Conservation (phyloP, 1,284 basidiomycete species). For the Ustilago esculenta region DNA sequence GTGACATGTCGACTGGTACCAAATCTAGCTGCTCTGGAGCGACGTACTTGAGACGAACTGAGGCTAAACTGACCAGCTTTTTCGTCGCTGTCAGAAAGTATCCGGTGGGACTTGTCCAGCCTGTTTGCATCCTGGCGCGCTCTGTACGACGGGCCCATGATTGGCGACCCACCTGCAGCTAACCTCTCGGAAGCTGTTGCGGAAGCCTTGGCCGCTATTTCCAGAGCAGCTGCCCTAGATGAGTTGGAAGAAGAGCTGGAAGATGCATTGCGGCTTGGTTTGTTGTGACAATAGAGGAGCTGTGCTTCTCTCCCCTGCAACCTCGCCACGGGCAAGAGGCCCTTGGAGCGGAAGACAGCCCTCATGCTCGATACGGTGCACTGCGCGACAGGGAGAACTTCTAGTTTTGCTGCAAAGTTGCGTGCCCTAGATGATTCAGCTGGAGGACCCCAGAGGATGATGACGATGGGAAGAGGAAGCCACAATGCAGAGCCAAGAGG, state of each 20-base stretch:
- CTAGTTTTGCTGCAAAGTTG: no score
- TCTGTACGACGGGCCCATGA: slow-evolving; percentile 19
- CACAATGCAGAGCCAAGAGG: no score
- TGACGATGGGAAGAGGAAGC: no score
- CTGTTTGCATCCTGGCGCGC: slow-evolving; percentile 15
- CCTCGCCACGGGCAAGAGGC: slow-evolving; percentile 1
- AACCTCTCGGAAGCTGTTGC: slow-evolving; percentile 24
- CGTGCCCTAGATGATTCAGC: no score
- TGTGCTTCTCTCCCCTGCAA: neutral
- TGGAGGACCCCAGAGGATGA: no score
- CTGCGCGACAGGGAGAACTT: no score
- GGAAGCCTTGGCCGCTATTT: slow-evolving; percentile 43
- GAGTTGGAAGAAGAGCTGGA: slow-evolving; percentile 21
- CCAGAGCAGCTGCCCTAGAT: slow-evolving; percentile 35
- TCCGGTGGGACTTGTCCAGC: neutral
- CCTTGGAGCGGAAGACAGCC: slow-evolving; percentile 5
- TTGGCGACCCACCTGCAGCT: slow-evolving; percentile 14
- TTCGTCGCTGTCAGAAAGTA: slow-evolving; percentile 14
- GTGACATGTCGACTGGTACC: slow-evolving; percentile 27
- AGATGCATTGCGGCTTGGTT: slow-evolving; percentile 6
- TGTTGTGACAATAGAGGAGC: neutral
- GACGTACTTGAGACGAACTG: slow-evolving; percentile 40
- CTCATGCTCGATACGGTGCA: slow-evolving; percentile 20
- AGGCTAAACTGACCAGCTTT: slow-evolving; percentile 16
- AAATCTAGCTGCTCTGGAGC: slow-evolving; percentile 40